phyloP scores from a whole-genome alignment of 2,329 filamentous ascomycete genomes.

The Magnaporthiopsis incrustans region DNA sequence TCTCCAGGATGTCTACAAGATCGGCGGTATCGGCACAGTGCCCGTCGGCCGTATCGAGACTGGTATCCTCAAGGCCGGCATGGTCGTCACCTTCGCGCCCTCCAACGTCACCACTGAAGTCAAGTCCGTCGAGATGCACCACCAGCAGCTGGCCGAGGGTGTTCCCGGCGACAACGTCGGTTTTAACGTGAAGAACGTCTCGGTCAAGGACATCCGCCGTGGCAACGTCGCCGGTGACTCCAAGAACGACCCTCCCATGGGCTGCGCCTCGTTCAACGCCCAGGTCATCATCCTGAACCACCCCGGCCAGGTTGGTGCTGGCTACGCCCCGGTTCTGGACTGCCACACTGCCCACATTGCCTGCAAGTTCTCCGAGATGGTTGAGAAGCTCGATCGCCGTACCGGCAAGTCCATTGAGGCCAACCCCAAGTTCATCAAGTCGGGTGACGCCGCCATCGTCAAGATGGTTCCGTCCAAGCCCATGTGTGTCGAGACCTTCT shows the following conservation, averaged over 20 bases:
- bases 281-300: constrained; percentile 99
- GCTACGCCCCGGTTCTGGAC: constrained; percentile 97
- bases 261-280: constrained; percentile 90
- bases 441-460: constrained; percentile 99
- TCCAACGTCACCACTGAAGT: constrained; percentile 99
- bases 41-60: constrained; percentile 99
- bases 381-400: constrained; percentile 99
- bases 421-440: constrained; percentile 99
- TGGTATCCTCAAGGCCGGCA: constrained; percentile 82
- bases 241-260: constrained; percentile 97
- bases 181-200: constrained; percentile 99
- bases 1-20: constrained; percentile 99
- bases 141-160: constrained; percentile 97
- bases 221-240: constrained; percentile 99
- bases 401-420: constrained; percentile 94
- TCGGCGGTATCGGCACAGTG: constrained; percentile 99
- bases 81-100: constrained; percentile 98
- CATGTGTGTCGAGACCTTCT: constrained; percentile 99
- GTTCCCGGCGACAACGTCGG: constrained; percentile 99
- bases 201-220: constrained; percentile 99
- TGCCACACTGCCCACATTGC: constrained; percentile 99
- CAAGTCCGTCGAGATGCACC: constrained; percentile 99
- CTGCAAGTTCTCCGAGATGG: constrained; percentile 99
- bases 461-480: constrained; percentile 99
- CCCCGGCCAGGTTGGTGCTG: constrained; percentile 97